Base-by-base conservation (phyloP, 2,329 filamentous ascomycete genomes). In the Dactylonectria estremocensis region DNA sequence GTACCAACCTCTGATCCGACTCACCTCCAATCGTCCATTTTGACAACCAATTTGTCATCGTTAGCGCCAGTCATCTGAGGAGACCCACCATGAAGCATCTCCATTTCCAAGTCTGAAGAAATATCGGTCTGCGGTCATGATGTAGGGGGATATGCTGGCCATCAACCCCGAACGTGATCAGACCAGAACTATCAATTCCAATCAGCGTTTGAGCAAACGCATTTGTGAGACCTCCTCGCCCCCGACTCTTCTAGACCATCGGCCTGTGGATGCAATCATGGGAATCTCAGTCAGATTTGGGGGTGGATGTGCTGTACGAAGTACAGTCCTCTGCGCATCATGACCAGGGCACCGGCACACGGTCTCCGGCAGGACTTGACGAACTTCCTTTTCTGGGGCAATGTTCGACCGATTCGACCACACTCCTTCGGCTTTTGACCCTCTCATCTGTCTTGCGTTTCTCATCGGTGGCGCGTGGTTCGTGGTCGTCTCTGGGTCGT, bases 381-480 rank as follows among this genome's bases (percentile, higher is more conserved):
- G 56, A 64, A 55, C 60, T 62, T 67, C 64, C 61, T 49, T 55
- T 58, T 59, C 58, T 31, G 53, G 64, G 60, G 18, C 49, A 46
- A 63, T 57, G 37, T 54, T 63, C 24, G 31, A 45, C 52, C 28
- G 50, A 49, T 54, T 63, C 24, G 31, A 45, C 52, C 28, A 55
- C 43, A 31, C 37, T 53, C 37, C 53, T 40, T 57, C 50, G 43
- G 13, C 28, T 61, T 48, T 35, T 35, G 35, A 37, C 46, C 61
- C 61, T 68, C 50, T 65, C 31, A 52, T 56, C 52, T 61, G 49
- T 67, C 46, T 50, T 22, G 57, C 63, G 63, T 61, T 66, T 68
- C 56, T 64, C 61, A 68, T 68, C 66, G 45, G 57, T 59, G 58
- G 67, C 48, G 52, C 58, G 58, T 66, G 57, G 62, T 63, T 56